Conservation (phyloP, 768 basidiomycete species). For the Lentinula boryana region DNA sequence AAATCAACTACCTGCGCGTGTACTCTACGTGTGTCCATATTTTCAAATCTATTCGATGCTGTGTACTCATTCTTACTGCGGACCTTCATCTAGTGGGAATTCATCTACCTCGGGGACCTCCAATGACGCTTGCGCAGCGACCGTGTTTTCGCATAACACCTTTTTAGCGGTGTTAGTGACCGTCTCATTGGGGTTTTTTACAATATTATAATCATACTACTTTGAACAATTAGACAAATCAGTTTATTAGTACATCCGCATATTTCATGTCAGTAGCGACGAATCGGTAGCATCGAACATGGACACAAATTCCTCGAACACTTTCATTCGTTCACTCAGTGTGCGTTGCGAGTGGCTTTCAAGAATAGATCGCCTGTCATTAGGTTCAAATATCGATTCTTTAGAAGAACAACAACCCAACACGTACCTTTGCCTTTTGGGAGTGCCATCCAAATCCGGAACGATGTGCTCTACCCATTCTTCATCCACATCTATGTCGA, state of each 20-base stretch:
- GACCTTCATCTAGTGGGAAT: not conserved
- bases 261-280: not conserved
- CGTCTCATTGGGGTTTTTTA: not conserved
- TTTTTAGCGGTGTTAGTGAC: not conserved
- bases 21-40: constrained; percentile 13
- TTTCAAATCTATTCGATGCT: not conserved
- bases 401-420: not conserved
- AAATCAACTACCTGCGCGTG: constrained; percentile 33
- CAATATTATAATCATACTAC: not conserved
- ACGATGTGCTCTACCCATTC: constrained; percentile 29
- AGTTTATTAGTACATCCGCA: not conserved
- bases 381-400: not conserved
- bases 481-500: constrained; percentile 38
- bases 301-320: constrained; percentile 34
- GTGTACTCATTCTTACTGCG: not conserved
- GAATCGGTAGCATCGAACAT: constrained; percentile 24
- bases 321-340: constrained; percentile 34
- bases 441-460: not conserved
- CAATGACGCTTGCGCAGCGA: not conserved
- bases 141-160: not conserved
- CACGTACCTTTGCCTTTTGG: constrained; percentile 20
- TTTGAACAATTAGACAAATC: not conserved
- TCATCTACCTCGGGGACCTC: not conserved
- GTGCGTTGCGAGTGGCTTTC: constrained; percentile 24
- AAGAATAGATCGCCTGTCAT: constrained; percentile 26